These are phyloP conservation scores for Neurospora terricola DNA, from an alignment of 495 filamentous ascomycete genomes.

Conservation along the genomic window DNA sequence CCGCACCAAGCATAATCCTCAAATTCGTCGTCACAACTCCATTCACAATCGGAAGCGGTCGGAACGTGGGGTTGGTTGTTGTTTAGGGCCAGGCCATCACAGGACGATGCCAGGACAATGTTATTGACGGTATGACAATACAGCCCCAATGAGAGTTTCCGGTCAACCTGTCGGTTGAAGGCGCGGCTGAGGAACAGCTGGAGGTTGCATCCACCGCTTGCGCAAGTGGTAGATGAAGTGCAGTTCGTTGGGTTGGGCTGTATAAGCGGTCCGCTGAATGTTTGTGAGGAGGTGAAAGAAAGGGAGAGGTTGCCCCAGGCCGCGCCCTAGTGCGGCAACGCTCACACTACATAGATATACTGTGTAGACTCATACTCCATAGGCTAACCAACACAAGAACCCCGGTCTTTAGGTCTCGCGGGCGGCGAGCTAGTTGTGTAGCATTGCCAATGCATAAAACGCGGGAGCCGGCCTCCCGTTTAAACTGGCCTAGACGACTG, in stretches of 20 bases:
- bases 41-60: constrained; percentile 12
- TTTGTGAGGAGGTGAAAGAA: neutral
- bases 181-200: constrained; percentile 9
- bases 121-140: neutral
- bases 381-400: constrained; percentile 2
- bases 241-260: neutral
- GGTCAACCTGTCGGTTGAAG: constrained; percentile 6
- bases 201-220: neutral
- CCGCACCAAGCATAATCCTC: constrained; percentile 15
- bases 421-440: constrained; percentile 2
- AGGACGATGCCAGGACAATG: neutral
- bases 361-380: neutral
- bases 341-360: neutral
- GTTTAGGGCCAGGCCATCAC: constrained; percentile 7
- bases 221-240: constrained; percentile 1
- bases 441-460: constrained; percentile 6
- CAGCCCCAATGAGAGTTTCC: neutral
- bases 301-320: neutral
- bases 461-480: constrained; percentile 27
- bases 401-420: constrained; percentile 4
- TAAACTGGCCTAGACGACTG: constrained; percentile 10
- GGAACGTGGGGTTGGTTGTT: constrained; percentile 2
- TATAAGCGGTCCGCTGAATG: neutral
- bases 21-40: constrained; percentile 16
- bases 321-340: neutral